Evolutionary conservation across 1,284 basidiomycete genomes (phyloP).

Genomic region (Sporisorium scitamineum): DNA sequence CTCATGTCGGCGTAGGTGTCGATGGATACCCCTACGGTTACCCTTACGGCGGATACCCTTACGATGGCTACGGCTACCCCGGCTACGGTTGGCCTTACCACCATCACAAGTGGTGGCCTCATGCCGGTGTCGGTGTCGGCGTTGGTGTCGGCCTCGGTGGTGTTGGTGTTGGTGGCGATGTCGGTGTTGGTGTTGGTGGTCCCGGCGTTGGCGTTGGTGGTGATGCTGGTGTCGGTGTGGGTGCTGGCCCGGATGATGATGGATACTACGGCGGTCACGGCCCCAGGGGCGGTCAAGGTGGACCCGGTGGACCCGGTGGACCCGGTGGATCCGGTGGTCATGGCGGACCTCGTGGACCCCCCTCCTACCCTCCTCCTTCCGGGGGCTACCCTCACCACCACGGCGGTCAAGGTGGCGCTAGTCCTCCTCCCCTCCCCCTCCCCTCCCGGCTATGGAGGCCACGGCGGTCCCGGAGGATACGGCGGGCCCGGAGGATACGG

Average conservation of each 20-base stretch:
- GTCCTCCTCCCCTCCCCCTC: not conserved
- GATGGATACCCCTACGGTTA: not conserved
- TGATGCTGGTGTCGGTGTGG: not conserved
- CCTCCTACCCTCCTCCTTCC: not conserved
- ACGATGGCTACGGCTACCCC: not conserved
- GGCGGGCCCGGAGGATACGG: slow-evolving; percentile 27
- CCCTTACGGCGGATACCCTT: slow-evolving; percentile 3
- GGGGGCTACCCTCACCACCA: not conserved
- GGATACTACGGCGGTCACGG: not conserved
- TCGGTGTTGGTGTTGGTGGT: not conserved
- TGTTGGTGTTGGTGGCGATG: not conserved
- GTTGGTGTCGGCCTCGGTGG: not conserved
- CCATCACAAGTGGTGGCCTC: not conserved
- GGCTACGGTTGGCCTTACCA: not conserved
- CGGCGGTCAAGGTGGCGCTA: not conserved
- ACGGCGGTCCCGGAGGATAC: slow-evolving; percentile 17
- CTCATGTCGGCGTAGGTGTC: not conserved
- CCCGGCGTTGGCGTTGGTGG: not conserved
- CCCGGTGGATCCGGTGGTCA: slow-evolving; percentile 1
- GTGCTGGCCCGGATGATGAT: not conserved
- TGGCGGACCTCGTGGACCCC: slow-evolving; percentile 14
- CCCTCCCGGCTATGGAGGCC: no score
- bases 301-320: not conserved
- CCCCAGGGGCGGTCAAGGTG: not conserved
- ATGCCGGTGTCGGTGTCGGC: not conserved